These are phyloP conservation scores for Saposhnikovia divaricata DNA, from an alignment of 129 eudicot species.

Conservation along the genomic window DNA sequence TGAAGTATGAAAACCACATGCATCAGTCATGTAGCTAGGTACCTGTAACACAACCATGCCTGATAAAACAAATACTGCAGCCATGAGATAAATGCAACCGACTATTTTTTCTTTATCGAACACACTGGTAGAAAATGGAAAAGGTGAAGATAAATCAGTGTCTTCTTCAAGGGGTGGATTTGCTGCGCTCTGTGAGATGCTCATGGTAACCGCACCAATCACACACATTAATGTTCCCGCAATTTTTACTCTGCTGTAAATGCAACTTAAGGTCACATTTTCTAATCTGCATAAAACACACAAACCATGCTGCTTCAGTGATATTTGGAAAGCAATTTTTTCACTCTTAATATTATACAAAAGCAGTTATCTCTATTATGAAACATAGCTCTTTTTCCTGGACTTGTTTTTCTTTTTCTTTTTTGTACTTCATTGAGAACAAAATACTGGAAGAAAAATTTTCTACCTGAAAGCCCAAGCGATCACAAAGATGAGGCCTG, in stretches of 20 bases:
- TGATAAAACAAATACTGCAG: slow-evolving; percentile 48
- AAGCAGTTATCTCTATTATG: background rate
- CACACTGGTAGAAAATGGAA: slow-evolving; percentile 3
- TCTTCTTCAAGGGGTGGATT: background rate
- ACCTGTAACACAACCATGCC: slow-evolving; percentile 64
- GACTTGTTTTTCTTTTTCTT: background rate
- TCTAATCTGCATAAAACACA: slow-evolving; percentile 38
- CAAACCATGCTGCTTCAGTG: background rate
- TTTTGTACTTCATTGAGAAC: background rate
- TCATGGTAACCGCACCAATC: slow-evolving; percentile 53
- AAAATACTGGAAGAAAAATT: background rate
- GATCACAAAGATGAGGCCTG: slow-evolving; percentile 57
- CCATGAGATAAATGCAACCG: slow-evolving; percentile 58
- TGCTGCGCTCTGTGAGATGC: slow-evolving; percentile 43
- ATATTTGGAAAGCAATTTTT: background rate
- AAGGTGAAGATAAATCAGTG: slow-evolving; percentile 4
- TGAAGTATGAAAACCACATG: background rate
- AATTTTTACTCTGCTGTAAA: slow-evolving; percentile 49
- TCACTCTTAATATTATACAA: background rate
- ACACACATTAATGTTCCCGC: slow-evolving; percentile 58
- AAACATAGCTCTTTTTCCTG: background rate
- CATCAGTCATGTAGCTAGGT: background rate
- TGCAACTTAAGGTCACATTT: slow-evolving; percentile 41
- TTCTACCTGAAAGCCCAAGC: slow-evolving; percentile 55
- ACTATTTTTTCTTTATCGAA: slow-evolving; percentile 30